Percentiles rank a stretch among this genome's conserved stretches.
Conservation (phyloP, 495 filamentous ascomycete species). For the Lasiosphaeria miniovina region DNA sequence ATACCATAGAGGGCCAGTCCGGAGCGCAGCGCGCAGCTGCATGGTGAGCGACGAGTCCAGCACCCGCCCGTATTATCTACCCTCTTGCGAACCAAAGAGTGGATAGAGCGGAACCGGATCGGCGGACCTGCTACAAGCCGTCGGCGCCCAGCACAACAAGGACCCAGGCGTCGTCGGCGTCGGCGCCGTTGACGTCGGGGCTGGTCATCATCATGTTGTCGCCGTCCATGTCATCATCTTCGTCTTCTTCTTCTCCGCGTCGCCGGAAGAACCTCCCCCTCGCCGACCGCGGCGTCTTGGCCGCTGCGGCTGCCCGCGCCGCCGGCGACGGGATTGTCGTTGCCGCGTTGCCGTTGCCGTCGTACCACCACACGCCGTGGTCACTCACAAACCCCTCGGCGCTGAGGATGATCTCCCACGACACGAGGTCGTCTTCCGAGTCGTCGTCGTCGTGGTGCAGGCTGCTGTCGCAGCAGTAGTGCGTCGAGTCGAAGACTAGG, state of each 20-base stretch:
- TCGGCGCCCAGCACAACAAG: conserved; percentile 42
- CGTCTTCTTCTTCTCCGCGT: not conserved
- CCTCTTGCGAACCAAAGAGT: no score
- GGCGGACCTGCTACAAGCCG: conserved; percentile 50
- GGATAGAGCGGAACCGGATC: no score
- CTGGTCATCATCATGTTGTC: not conserved
- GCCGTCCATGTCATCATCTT: not conserved
- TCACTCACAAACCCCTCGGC: not conserved
- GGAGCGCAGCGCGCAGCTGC: no score
- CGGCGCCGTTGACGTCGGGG: not conserved
- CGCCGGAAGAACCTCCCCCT: not conserved
- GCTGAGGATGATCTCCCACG: not conserved
- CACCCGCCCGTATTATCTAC: no score
- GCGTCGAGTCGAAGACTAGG: not conserved
- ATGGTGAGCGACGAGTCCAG: no score
- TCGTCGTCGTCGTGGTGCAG: not conserved
- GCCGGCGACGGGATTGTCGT: not conserved
- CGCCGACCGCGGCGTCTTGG: not conserved
- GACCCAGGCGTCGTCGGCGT: conserved; percentile 20
- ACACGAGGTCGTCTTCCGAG: not conserved
- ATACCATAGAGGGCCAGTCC: no score
- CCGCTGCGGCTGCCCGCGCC: not conserved
- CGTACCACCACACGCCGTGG: not conserved
- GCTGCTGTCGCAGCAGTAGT: not conserved
- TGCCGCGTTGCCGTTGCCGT: not conserved